phyloP scores from a whole-genome alignment of 2,329 filamentous ascomycete genomes.

The Hymenoscyphus fructigenus region DNA sequence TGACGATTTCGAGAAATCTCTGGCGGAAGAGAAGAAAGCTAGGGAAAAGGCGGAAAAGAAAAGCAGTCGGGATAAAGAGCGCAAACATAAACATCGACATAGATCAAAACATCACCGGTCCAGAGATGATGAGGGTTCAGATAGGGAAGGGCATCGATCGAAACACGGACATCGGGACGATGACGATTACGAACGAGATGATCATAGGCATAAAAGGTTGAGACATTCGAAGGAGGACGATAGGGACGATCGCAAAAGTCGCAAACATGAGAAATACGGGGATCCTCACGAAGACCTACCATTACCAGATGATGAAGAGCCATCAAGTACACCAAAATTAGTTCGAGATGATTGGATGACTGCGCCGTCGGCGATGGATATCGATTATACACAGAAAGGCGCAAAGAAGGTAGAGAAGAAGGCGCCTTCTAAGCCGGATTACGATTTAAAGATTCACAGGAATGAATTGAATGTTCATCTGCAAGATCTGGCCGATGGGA shows the following conservation, averaged over 20 bases:
- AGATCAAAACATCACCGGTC: constrained; percentile 35
- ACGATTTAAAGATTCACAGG: constrained; percentile 57
- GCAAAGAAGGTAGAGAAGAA: constrained; percentile 53
- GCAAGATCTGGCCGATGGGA: constrained; percentile 34
- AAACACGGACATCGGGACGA: constrained; percentile 29
- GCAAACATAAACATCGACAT: constrained; percentile 38
- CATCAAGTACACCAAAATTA: constrained; percentile 24
- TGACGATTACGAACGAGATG: constrained; percentile 48
- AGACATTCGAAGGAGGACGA: constrained; percentile 42
- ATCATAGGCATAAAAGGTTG: constrained; percentile 63
- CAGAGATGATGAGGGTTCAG: constrained; percentile 30
- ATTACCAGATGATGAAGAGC: constrained; percentile 51
- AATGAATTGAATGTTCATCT: constrained; percentile 79
- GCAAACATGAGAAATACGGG: constrained; percentile 42
- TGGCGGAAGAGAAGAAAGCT: constrained; percentile 63
- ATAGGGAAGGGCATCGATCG: constrained; percentile 22
- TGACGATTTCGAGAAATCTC: constrained; percentile 74
- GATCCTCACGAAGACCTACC: constrained; percentile 53
- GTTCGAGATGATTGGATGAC: constrained; percentile 94
- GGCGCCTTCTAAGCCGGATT: constrained; percentile 33
- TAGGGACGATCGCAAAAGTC: constrained; percentile 35
- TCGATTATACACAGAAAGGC: constrained; percentile 75
- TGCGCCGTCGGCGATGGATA: constrained; percentile 73
- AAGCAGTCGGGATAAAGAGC: constrained; percentile 44
- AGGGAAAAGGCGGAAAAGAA: constrained; percentile 49